Percentiles rank a stretch among this genome's conserved stretches.
Conservation (phyloP, 495 filamentous ascomycete genomes). For the Podospora bellae-mahoneyi region DNA sequence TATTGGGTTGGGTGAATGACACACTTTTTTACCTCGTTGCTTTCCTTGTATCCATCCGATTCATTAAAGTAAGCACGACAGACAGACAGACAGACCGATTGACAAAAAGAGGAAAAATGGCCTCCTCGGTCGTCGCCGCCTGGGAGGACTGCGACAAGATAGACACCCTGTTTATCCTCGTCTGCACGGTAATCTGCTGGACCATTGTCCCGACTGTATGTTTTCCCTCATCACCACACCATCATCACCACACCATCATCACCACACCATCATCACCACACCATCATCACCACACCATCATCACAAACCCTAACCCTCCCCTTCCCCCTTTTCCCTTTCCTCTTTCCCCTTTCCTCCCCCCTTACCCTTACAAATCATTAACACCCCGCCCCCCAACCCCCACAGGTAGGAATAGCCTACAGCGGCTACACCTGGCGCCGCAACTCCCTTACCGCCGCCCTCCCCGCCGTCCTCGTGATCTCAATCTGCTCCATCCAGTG, state of each 20-base stretch:
- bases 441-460: slow-evolving; percentile 26
- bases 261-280: neutral
- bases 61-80: neutral
- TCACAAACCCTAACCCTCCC: neutral
- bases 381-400: neutral
- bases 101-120: slow-evolving; percentile 10
- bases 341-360: too few species aligned
- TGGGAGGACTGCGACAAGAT: slow-evolving; percentile 31
- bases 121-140: slow-evolving; percentile 23
- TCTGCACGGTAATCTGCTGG: slow-evolving; percentile 33
- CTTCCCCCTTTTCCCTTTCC: too few species aligned
- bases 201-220: slow-evolving; percentile 30
- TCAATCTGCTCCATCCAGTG: slow-evolving; percentile 31
- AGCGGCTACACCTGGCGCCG: slow-evolving; percentile 29
- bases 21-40: neutral
- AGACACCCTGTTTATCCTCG: slow-evolving; percentile 32
- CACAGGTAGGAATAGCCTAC: slow-evolving; percentile 32
- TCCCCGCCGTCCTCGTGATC: slow-evolving; percentile 28
- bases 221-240: neutral
- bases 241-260: neutral
- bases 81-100: neutral
- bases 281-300: too few species aligned
- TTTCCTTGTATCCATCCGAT: neutral
- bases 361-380: neutral
- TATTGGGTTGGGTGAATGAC: neutral